Base-by-base conservation (phyloP, 371 early-diverging fungal genomes). In the Mortierella sp. region DNA sequence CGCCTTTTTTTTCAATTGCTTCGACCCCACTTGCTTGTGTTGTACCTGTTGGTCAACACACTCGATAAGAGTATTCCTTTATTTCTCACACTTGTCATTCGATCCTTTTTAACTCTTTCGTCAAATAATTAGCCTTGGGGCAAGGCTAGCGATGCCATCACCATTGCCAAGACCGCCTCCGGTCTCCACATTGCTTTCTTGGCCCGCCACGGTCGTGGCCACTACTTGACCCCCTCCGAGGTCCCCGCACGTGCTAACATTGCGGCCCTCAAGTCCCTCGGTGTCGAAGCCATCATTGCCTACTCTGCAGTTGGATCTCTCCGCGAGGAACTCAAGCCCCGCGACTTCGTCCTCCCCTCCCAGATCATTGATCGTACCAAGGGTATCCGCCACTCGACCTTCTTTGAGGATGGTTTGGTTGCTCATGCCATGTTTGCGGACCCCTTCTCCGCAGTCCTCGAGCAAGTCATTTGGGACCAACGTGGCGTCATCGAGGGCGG, bases 301-400 rank as follows among this genome's bases (percentile, higher is more conserved):
- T 98, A 97, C 86, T 97, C 98, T 21, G 98, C 99, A 44, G 96
- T 96, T 38, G 97, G 97, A 28, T 97, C 97, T 0, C 92, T 99
- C 73, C 94, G 95, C 45, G 98, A 98, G 88, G 98, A 98, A 77
- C 97, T 99, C 81, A 92, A 92, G 52, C 99, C 98, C 21, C 91
- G 96, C 52, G 97, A 99, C 90, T 99, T 99, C 90, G 96, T 98
- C 70, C 88, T 99, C 70, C 97, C 98, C 42, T 91, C 92, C 65
- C 99, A 99, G 89, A 91, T 98, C 89, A 96, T 99, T 81, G 99
- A 99, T 89, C 95, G 99, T 81, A 99, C 99, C 55, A 97, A 98
- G 89, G 99, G 98, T 68, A 91, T 95, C 68, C 93, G 96, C 65
- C 92, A 91, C 45, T 92, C 92, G 73, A 93, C 99, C 34, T 99